These are phyloP conservation scores for Claviceps digitariae DNA, from an alignment of 2,329 filamentous ascomycete species.

Conservation along the genomic window DNA sequence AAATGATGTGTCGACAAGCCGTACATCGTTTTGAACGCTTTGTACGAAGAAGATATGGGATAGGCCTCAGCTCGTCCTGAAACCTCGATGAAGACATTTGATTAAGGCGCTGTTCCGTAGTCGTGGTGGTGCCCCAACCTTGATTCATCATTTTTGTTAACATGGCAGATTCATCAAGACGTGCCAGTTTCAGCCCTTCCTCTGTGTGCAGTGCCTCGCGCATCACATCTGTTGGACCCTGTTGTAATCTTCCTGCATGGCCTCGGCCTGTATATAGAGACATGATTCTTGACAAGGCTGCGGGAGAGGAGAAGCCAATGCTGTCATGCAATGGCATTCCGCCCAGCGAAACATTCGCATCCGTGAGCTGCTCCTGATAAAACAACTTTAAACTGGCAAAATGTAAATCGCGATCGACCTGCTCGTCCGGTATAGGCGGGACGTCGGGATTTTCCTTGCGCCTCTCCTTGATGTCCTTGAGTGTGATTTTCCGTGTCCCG, in stretches of 20 bases:
- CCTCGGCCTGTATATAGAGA: constrained; percentile 64
- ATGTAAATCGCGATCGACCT: constrained; percentile 51
- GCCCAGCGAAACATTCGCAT: constrained; percentile 38
- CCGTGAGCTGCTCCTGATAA: constrained; percentile 65
- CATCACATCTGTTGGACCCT: constrained; percentile 59
- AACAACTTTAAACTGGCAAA: constrained; percentile 66
- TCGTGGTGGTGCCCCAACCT: constrained; percentile 51
- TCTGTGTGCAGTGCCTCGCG: constrained; percentile 58
- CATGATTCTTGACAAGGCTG: constrained; percentile 78
- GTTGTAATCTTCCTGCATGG: constrained; percentile 48
- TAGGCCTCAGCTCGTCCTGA: constrained; percentile 61
- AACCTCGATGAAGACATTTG: constrained; percentile 49
- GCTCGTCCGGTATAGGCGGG: constrained; percentile 25
- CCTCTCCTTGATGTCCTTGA: constrained; percentile 37
- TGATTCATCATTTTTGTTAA: constrained; percentile 44
- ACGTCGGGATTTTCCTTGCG: constrained; percentile 31
- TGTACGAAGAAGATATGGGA: constrained; percentile 71
- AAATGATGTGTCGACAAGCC: constrained; percentile 85
- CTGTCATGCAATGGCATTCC: constrained; percentile 28
- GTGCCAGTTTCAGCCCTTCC: constrained; percentile 57
- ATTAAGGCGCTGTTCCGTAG: constrained; percentile 31
- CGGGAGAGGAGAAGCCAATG: constrained; percentile 57
- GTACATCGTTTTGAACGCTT: constrained; percentile 92
- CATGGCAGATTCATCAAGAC: constrained; percentile 46
- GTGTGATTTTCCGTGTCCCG: constrained; percentile 35